phyloP scores from a whole-genome alignment of 2,329 filamentous ascomycete genomes.

The Cladosporium sp. region DNA sequence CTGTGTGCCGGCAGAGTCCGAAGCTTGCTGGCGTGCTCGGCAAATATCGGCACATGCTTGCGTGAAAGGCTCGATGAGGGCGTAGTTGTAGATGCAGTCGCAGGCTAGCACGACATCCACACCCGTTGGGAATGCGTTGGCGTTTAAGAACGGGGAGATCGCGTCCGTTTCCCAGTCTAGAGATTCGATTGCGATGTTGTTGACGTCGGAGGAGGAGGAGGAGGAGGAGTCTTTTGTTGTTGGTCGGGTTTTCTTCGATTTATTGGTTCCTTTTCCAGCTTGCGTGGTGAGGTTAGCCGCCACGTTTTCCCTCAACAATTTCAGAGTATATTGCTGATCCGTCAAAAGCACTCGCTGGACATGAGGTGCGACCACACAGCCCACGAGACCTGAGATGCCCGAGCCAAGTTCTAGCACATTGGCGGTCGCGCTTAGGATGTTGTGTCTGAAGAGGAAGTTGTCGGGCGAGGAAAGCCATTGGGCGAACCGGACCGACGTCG shows the following conservation, averaged over 20 bases:
- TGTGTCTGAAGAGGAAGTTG: constrained; percentile 57
- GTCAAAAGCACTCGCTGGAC: constrained; percentile 71
- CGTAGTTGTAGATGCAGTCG: constrained; percentile 94
- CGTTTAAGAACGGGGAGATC: constrained; percentile 42
- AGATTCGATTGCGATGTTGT: constrained; percentile 21
- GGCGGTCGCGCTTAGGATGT: constrained; percentile 51
- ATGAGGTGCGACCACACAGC: constrained; percentile 59
- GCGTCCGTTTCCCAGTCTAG: constrained; percentile 77
- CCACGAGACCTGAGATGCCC: constrained; percentile 77
- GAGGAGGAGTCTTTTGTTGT: constrained; percentile 1
- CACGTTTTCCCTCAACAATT: constrained; percentile 72
- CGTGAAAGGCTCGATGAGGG: constrained; percentile 70
- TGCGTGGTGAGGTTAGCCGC: constrained; percentile 49
- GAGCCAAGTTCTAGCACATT: constrained; percentile 78
- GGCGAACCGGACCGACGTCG: constrained; percentile 77
- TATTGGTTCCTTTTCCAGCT: not conserved
- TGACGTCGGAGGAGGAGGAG: not conserved
- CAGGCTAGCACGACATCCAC: constrained; percentile 65
- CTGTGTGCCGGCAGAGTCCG: constrained; percentile 8
- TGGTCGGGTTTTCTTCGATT: not conserved
- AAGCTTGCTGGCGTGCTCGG: constrained; percentile 43
- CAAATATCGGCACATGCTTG: constrained; percentile 74
- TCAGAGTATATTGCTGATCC: constrained; percentile 81
- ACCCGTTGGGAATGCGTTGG: constrained; percentile 40
- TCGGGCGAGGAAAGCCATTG: constrained; percentile 64